Base-by-base conservation (phyloP, 1,139 yeast genomes). In the Kurtzmaniella quercitrusa region DNA sequence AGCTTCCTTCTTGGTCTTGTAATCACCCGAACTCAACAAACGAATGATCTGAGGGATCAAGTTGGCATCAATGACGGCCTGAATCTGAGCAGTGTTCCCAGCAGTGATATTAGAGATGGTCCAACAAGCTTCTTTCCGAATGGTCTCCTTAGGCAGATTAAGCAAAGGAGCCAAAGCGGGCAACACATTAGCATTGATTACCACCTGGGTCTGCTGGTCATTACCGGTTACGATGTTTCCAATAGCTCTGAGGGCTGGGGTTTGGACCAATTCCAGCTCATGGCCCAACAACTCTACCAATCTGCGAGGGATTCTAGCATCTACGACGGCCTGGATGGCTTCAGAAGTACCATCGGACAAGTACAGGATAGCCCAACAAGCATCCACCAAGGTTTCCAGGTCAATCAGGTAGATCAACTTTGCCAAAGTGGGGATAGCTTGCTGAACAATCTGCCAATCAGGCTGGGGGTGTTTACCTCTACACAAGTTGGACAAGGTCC, bases 91-190 rank as follows among this genome's bases (percentile, higher is more conserved):
- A 27, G 91, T 72, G 65, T 89, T 93, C 58, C 98, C 98, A 31
- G 98, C 98, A 38, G 98, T 93, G 60, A 93, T 90, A 69, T 93
- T 93, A 46, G 98, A 90, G 53, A 93, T 82, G 36, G 98, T 93
- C 98, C 98, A 93, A 73, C 98, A 91, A 8, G 98, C 95, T 70
- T 94, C 98, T 65, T 93, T 93, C 62, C 95, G 83, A 56, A 93
- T 86, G 19, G 94, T 82, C 63, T 93, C 98, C 72, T 90, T 90
- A 49, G 90, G 80, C 41, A 96, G 87, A 53, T 81, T 74, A 55
- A 93, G 76, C 53, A 94, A 75, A 44, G 88, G 88, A 44, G 85
- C 82, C 52, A 94, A 75, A 19, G 96, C 95, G 36, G 87, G 81
- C 57, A 94, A 75, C 14, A 93, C 96, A 51, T 97, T 97, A 36